phyloP scores from a whole-genome alignment of 108 stramenopile species.

The Pinguiococcus pyrenoidosus region DNA sequence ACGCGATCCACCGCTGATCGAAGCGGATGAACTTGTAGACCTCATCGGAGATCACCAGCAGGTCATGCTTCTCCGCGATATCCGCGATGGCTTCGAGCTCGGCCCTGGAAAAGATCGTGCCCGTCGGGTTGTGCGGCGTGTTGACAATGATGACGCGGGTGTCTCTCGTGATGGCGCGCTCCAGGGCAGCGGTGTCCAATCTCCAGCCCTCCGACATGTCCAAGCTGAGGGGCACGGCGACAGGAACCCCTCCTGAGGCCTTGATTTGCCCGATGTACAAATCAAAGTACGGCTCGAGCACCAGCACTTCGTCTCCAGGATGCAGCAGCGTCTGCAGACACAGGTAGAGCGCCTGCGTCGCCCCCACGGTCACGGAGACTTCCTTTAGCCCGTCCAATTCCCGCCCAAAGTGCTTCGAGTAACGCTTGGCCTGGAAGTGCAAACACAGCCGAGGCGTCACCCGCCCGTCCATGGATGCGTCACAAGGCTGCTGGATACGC shows the following conservation, averaged over 20 bases:
- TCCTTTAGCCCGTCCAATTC: conserved; percentile 57
- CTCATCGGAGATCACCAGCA: conserved; percentile 79
- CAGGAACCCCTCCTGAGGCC: conserved; percentile 17
- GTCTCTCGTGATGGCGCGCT: conserved; percentile 53
- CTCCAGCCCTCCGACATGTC: conserved; percentile 57
- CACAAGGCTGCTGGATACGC: too few species aligned
- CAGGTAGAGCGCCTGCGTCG: conserved; percentile 72
- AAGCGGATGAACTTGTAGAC: conserved; percentile 97
- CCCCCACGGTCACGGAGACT: conserved; percentile 88
- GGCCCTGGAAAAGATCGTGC: conserved; percentile 52
- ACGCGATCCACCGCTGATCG: conserved; percentile 28
- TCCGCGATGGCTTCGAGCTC: conserved; percentile 80
- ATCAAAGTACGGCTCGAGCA: conserved; percentile 97
- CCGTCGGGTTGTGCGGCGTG: conserved; percentile 91
- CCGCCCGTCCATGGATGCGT: too few species aligned
- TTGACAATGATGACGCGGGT: conserved; percentile 86
- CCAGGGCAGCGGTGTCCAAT: conserved; percentile 52
- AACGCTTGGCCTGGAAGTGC: conserved; percentile 69
- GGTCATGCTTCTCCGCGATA: conserved; percentile 13
- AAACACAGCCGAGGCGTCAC: too few species aligned
- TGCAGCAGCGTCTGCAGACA: conserved; percentile 62
- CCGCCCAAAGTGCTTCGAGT: conserved; percentile 63
- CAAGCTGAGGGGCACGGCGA: conserved; percentile 12
- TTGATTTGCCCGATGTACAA: conserved; percentile 34
- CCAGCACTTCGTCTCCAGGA: conserved; percentile 76